A percentile compares a stretch with the other conserved stretches of the same genome.
phyloP scores from a whole-genome alignment of 1,284 basidiomycete genomes.

The Wolfiporia cocos region DNA sequence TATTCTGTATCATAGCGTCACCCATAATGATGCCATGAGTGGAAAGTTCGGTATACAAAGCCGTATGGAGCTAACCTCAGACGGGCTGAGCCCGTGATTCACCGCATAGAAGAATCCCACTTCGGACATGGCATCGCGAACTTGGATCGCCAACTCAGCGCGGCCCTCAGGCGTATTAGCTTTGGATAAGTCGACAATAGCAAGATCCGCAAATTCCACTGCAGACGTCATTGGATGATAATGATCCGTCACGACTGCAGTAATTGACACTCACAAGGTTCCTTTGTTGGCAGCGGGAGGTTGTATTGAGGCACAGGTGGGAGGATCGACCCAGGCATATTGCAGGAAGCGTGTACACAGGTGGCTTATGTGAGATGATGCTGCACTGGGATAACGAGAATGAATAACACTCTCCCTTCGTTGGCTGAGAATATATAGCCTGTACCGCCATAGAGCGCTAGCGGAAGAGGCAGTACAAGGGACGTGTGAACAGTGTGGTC shows the following conservation, averaged over 20 bases:
- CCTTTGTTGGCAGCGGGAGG: constrained; percentile 17
- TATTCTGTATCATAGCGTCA: too few relatives aligned
- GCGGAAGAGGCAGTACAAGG: too few relatives aligned
- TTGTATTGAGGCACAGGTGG: constrained; percentile 17
- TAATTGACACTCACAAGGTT: constrained; percentile 15
- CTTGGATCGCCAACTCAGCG: constrained; percentile 30
- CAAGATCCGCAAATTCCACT: constrained; percentile 68
- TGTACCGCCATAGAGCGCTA: too few relatives aligned
- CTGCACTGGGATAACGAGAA: too few relatives aligned
- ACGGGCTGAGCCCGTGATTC: constrained; percentile 48
- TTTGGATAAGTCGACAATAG: constrained; percentile 60
- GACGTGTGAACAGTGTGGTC: too few relatives aligned
- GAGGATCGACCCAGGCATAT: constrained; percentile 3
- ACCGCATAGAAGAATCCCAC: constrained; percentile 62
- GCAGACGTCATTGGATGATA: not conserved
- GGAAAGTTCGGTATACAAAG: too few relatives aligned
- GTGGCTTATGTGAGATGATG: too few relatives aligned
- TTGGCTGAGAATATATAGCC: too few relatives aligned
- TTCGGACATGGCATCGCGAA: constrained; percentile 50
- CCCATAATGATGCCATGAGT: too few relatives aligned
- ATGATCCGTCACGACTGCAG: constrained; percentile 3
- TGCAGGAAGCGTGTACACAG: too few relatives aligned
- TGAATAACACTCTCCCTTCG: too few relatives aligned
- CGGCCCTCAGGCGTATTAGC: constrained; percentile 42
- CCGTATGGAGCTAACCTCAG: constrained; percentile 29